Percentiles rank a stretch among this genome's conserved stretches.
These are phyloP conservation scores for Nigrospora osmanthi DNA, from an alignment of 2,329 filamentous ascomycete species.

Conservation along the genomic window DNA sequence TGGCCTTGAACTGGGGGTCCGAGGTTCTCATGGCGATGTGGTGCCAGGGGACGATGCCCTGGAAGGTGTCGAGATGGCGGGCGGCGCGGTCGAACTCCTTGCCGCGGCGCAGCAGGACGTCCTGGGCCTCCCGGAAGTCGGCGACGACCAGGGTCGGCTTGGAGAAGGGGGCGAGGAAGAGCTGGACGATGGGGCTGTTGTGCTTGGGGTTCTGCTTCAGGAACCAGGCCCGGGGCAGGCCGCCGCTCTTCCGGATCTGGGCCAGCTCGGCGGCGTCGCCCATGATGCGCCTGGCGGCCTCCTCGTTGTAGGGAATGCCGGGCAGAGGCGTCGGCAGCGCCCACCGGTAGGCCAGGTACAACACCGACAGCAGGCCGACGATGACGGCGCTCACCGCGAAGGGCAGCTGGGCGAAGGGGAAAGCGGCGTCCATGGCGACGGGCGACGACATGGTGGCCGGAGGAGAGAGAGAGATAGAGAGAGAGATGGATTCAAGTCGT, in stretches of 20 bases:
- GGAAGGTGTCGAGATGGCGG: conserved; percentile 11
- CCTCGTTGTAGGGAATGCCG: conserved; percentile 8
- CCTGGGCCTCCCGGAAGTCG: conserved; percentile 21
- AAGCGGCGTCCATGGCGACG: not conserved
- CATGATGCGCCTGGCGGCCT: conserved; percentile 3
- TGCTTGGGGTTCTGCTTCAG: conserved; percentile 5
- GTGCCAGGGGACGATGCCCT: conserved; percentile 11
- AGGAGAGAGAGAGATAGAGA: too few species aligned
- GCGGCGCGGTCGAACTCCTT: conserved; percentile 23
- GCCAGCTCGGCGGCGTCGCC: conserved; percentile 5
- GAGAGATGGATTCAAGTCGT: too few species aligned
- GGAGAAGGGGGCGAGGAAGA: conserved; percentile 22
- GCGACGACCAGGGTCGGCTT: conserved; percentile 22
- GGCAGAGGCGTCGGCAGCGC: conserved; percentile 9
- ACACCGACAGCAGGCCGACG: conserved; percentile 2
- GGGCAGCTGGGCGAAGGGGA: conserved; percentile 4
- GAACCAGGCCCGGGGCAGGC: conserved; percentile 4
- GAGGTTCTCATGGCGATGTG: conserved; percentile 24
- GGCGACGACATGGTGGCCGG: not conserved
- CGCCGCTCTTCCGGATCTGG: conserved; percentile 4
- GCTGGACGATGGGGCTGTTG: conserved; percentile 18
- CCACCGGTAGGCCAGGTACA: conserved; percentile 14
- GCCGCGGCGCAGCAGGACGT: conserved; percentile 19
- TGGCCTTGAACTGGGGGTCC: conserved; percentile 19
- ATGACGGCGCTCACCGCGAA: conserved; percentile 4